These are phyloP conservation scores for Coemansia furcata DNA, from an alignment of 192 early-diverging fungal species.

Conservation along the genomic window DNA sequence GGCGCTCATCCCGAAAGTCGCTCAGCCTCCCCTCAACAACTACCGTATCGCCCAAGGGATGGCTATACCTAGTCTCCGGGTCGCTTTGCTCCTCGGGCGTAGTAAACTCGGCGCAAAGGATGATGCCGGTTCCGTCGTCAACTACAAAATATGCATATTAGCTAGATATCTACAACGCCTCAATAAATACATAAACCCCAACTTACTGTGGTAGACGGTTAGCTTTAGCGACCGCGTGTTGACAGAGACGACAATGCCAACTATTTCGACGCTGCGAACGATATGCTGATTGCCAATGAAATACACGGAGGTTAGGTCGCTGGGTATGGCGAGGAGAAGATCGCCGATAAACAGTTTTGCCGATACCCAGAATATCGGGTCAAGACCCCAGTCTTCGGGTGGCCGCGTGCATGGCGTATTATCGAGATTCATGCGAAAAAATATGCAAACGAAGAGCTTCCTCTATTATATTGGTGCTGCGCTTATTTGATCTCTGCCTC, in stretches of 20 bases:
- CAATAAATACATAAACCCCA: neutral
- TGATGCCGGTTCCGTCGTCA: slow-evolving; percentile 47
- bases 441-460: neutral
- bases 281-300: slow-evolving; percentile 38
- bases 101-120: slow-evolving; percentile 36
- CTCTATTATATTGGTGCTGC: neutral
- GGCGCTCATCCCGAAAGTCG: slow-evolving; percentile 28
- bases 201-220: slow-evolving; percentile 28
- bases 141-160: slow-evolving; percentile 16
- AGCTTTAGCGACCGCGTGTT: slow-evolving; percentile 23
- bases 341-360: slow-evolving; percentile 51
- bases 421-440: slow-evolving; percentile 19
- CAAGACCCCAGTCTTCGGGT: slow-evolving; percentile 36
- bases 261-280: slow-evolving; percentile 34
- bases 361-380: slow-evolving; percentile 45
- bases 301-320: slow-evolving; percentile 23
- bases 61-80: neutral
- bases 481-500: neutral
- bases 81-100: slow-evolving; percentile 23
- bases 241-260: slow-evolving; percentile 42
- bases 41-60: slow-evolving; percentile 27
- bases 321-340: slow-evolving; percentile 19
- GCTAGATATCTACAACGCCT: neutral
- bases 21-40: slow-evolving; percentile 33
- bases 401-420: slow-evolving; percentile 17